These are phyloP conservation scores for Wickerhamiella musiphila DNA, from an alignment of 805 yeast genomes.

Conservation along the genomic window DNA sequence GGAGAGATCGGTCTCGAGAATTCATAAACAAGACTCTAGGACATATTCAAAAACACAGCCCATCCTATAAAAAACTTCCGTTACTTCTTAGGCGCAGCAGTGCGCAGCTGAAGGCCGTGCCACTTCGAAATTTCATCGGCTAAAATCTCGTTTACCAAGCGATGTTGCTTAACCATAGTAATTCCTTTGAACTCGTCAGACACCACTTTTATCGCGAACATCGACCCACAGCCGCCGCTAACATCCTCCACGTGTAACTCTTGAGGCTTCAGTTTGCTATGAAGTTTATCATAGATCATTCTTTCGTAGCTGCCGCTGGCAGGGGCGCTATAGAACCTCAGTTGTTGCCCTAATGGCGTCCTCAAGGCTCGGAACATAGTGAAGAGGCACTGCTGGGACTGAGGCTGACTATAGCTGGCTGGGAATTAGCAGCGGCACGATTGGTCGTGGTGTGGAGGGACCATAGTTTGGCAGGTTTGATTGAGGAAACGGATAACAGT, in stretches of 20 bases:
- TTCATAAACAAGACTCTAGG: not conserved
- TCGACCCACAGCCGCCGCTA: constrained; percentile 94
- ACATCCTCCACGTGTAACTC: constrained; percentile 58
- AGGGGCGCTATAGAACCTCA: constrained; percentile 6
- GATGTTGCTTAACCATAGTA: constrained; percentile 78
- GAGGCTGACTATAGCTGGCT: not conserved
- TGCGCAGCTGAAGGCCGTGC: constrained; percentile 86
- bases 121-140: constrained; percentile 76
- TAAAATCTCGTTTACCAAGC: constrained; percentile 65
- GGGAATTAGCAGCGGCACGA: not conserved
- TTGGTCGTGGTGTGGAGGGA: not conserved
- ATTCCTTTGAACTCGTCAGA: constrained; percentile 62
- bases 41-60: not conserved
- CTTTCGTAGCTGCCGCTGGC: constrained; percentile 43
- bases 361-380: no score
- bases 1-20: not conserved
- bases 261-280: constrained; percentile 40
- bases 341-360: no score
- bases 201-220: constrained; percentile 76
- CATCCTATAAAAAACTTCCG: not conserved
- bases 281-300: constrained; percentile 39
- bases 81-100: constrained; percentile 30
- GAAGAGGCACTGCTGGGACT: no score
- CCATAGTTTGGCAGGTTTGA: no score
- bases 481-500: no score